These are phyloP conservation scores for Sisymbrium irio DNA, from an alignment of 345 rosid species.

Conservation along the genomic window DNA sequence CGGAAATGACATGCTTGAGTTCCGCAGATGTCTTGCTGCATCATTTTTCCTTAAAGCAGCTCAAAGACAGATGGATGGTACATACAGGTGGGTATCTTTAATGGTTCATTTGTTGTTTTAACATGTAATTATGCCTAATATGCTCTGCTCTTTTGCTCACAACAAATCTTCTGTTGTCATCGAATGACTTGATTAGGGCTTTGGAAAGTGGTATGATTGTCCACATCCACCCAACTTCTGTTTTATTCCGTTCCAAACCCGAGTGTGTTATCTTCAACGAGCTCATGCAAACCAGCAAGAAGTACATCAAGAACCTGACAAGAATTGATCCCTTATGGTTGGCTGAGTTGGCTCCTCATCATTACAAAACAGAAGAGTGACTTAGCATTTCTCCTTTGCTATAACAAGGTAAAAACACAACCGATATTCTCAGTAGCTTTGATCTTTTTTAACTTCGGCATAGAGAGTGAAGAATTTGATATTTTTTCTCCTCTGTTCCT, in stretches of 20 bases:
- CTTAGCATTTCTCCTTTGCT: background rate
- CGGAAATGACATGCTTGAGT: constrained; percentile 73
- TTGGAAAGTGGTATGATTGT: constrained; percentile 82
- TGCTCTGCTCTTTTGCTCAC: constrained; percentile 1
- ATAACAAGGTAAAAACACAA: constrained; percentile 17
- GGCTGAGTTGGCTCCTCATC: constrained; percentile 87
- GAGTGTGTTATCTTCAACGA: constrained; percentile 86
- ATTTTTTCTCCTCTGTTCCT: background rate
- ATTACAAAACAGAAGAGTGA: constrained; percentile 53
- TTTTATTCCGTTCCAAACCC: constrained; percentile 61
- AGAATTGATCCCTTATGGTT: constrained; percentile 81
- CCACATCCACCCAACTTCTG: constrained; percentile 87
- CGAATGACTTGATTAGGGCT: constrained; percentile 57
- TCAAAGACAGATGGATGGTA: constrained; percentile 79
- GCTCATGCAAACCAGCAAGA: constrained; percentile 71
- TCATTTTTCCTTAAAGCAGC: constrained; percentile 96
- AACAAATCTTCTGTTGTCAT: background rate
- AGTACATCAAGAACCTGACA: constrained; percentile 72
- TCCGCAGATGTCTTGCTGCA: constrained; percentile 85
- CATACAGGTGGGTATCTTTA: constrained; percentile 56
- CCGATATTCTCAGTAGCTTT: background rate
- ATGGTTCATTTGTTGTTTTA: background rate
- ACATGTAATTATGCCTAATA: background rate
- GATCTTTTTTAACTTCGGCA: background rate
- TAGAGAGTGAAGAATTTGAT: background rate